Base-by-base conservation (phyloP, 352 stramenopile genomes). In the Thraustochytrium striatum region DNA sequence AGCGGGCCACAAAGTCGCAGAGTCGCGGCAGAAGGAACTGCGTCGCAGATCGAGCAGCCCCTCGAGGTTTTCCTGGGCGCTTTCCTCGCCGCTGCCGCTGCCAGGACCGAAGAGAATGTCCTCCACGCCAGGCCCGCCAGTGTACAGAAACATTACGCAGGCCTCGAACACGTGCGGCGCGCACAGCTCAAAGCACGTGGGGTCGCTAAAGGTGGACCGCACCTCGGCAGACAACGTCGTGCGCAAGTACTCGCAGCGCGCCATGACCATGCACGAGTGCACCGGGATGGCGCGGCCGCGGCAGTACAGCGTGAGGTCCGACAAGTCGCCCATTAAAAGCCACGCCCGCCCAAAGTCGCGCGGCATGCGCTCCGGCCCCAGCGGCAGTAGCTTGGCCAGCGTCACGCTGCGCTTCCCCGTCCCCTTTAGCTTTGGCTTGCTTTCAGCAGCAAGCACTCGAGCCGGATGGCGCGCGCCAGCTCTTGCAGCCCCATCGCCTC, bases 81-180 rank as follows among this genome's bases (percentile, higher is more conserved):
- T 70, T 3, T 52, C 33, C 25, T 70, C 21, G 35, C 36, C 59
- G 25, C n/a, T n/a, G n/a, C n/a, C n/a, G n/a, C 19, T 25, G 19
- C n/a, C 16, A 5, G 58, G 30, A 1, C 33, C 57, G 19, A 69
- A 70, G 5, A 70, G 41, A 16, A 70, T 21, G 7, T 70, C 59
- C 2, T 55, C 41, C 13, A 33, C 50, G 9, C 59, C 59, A 7
- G 36, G 36, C 21, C 59, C 59, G 41, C 35, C 35, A 13, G 59
- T 70, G 59, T 70, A 70, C 3, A 70, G 41, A 16, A 70, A 70
- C 59, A 70, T 70, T n/a, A 70, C 35, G 2, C 35, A 33, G 59
- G 35, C 50, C 9, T 70, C 35, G 3, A 70, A 28, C 1, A 70
- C 30, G 21, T 50, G 44, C 30, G 59, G 21, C 25, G 33, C 9